These are phyloP conservation scores for Exsudoporus floridanus DNA, from an alignment of 1,284 basidiomycete species.

Conservation along the genomic window DNA sequence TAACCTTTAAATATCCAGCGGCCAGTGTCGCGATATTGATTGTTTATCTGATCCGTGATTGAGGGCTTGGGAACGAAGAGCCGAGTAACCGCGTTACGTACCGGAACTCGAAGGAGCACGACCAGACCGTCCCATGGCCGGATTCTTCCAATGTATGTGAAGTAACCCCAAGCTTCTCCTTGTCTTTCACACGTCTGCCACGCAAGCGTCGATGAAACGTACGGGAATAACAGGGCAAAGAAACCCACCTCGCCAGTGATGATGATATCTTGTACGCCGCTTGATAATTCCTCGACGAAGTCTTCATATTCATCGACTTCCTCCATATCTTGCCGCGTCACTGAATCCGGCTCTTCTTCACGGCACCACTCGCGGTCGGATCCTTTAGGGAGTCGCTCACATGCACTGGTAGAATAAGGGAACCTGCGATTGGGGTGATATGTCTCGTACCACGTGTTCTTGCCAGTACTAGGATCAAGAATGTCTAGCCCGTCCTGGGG, in stretches of 20 bases:
- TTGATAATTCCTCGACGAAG: constrained; percentile 35
- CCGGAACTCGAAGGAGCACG: constrained; percentile 44
- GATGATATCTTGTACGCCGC: constrained; percentile 48
- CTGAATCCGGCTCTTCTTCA: constrained; percentile 19
- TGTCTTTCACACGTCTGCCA: constrained; percentile 41
- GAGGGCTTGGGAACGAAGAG: constrained; percentile 1
- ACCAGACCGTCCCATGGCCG: constrained; percentile 51
- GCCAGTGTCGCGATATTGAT: constrained; percentile 34
- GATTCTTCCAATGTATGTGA: constrained; percentile 45
- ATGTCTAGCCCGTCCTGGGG: constrained; percentile 42
- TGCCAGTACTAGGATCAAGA: constrained; percentile 38
- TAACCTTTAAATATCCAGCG: constrained; percentile 54
- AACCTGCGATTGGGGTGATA: constrained; percentile 36
- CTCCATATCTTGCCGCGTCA: constrained; percentile 25
- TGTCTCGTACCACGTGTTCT: constrained; percentile 44
- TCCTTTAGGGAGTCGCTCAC: constrained; percentile 31
- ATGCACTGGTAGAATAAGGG: constrained; percentile 37
- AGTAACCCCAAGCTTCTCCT: constrained; percentile 50
- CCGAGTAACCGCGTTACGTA: constrained; percentile 29
- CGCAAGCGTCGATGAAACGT: not conserved
- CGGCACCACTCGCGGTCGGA: constrained; percentile 27
- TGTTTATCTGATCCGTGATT: constrained; percentile 34
- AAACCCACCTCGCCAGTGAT: constrained; percentile 47
- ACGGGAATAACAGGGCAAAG: not conserved
- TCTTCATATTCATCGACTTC: constrained; percentile 39